phyloP scores from a whole-genome alignment of 2,329 filamentous ascomycete species.

The Colletotrichum orchidophilum region DNA sequence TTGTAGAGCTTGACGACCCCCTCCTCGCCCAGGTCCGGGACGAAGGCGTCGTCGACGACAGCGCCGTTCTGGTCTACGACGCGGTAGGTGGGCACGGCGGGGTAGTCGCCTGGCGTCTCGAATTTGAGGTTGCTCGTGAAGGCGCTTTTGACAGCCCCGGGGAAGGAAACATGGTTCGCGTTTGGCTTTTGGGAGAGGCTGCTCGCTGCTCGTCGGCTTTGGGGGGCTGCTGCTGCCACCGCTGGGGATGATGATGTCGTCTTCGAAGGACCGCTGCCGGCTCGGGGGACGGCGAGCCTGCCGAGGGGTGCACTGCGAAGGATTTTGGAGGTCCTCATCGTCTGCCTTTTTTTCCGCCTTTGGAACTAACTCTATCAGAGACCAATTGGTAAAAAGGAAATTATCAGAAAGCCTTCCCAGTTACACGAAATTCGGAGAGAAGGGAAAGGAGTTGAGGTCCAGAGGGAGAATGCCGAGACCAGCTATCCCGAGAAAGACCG shows the following conservation, averaged over 20 bases:
- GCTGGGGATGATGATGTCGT: slow-evolving; percentile 34
- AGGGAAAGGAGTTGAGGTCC: background rate
- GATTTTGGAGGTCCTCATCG: slow-evolving; percentile 38
- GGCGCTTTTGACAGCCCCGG: slow-evolving; percentile 93
- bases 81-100: slow-evolving; percentile 89
- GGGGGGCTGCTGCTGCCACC: slow-evolving; percentile 32
- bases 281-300: slow-evolving; percentile 37
- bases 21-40: slow-evolving; percentile 74
- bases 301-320: slow-evolving; percentile 42
- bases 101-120: slow-evolving; percentile 74
- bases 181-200: slow-evolving; percentile 66
- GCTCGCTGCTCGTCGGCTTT: slow-evolving; percentile 50
- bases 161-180: slow-evolving; percentile 74
- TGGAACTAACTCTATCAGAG: background rate
- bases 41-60: slow-evolving; percentile 78
- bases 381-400: background rate
- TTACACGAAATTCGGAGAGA: background rate
- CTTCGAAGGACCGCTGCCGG: background rate
- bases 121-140: slow-evolving; percentile 87
- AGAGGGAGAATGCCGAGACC: slow-evolving; percentile 20
- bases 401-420: background rate
- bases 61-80: slow-evolving; percentile 89
- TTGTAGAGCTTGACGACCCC: slow-evolving; percentile 68
- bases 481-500: slow-evolving; percentile 23
- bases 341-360: background rate